A percentile compares a stretch with the other conserved stretches of the same genome.
These are phyloP conservation scores for Rhodotorula graminis DNA, from an alignment of 768 basidiomycete species.

Conservation along the genomic window DNA sequence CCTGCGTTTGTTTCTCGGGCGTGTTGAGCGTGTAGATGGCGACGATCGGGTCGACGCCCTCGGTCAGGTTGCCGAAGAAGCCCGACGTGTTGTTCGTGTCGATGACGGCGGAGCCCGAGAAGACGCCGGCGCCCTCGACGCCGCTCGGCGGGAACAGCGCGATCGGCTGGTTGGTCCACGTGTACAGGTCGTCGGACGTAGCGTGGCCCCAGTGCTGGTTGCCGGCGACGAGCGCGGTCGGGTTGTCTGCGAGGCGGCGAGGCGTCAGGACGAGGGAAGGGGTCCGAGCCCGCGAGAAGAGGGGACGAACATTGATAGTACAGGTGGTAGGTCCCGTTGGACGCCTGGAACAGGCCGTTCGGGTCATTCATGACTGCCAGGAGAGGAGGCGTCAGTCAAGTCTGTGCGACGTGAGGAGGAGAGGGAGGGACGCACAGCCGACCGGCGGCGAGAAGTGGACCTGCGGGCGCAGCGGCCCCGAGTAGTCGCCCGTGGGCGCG, in stretches of 20 bases:
- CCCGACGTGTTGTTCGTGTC: constrained; percentile 45
- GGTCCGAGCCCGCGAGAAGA: background rate
- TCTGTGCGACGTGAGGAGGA: background rate
- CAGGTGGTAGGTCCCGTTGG: constrained; percentile 43
- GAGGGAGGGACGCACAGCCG: constrained; percentile 42
- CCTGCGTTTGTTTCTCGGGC: constrained; percentile 39
- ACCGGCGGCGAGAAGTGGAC: constrained; percentile 44
- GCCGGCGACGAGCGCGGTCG: constrained; percentile 40
- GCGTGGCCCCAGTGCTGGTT: constrained; percentile 47
- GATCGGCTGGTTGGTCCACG: constrained; percentile 45
- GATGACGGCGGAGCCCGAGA: constrained; percentile 42
- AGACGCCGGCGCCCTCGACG: constrained; percentile 27
- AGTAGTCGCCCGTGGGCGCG: constrained; percentile 41
- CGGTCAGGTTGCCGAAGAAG: constrained; percentile 40
- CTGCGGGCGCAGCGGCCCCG: constrained; percentile 41
- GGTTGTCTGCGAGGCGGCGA: constrained; percentile 13
- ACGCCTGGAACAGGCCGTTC: constrained; percentile 7
- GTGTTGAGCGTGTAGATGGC: constrained; percentile 45
- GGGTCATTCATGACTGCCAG: background rate
- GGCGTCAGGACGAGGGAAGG: background rate
- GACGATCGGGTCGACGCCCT: constrained; percentile 33
- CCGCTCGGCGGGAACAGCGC: constrained; percentile 42
- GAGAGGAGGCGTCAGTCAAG: too few relatives aligned
- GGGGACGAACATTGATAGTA: constrained; percentile 43
- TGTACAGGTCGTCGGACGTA: constrained; percentile 43